phyloP scores from a whole-genome alignment of 2,329 filamentous ascomycete genomes.

The Talaromyces sp. region DNA sequence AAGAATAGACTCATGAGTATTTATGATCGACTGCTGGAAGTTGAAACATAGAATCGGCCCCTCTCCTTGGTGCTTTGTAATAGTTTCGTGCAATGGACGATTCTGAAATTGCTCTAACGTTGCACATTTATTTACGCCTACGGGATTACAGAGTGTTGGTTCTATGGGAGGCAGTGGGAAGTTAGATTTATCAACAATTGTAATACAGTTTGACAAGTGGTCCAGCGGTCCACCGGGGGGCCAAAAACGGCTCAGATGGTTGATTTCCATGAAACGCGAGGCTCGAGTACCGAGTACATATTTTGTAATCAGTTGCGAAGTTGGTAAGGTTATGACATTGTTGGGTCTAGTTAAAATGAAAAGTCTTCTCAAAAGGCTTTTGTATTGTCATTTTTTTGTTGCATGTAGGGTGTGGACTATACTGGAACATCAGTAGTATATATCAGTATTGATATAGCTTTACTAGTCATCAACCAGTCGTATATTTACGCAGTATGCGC shows the following conservation, averaged over 20 bases:
- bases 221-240: neutral
- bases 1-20: neutral
- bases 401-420: no score
- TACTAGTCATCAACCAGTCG: no score
- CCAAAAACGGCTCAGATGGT: neutral
- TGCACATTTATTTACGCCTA: neutral
- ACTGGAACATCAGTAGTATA: no score
- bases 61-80: neutral
- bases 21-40: neutral
- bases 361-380: no score
- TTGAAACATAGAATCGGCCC: neutral
- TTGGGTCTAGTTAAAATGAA: no score
- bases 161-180: no score
- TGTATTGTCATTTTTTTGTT: no score
- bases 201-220: neutral
- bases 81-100: neutral
- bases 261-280: neutral
- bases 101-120: neutral
- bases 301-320: neutral
- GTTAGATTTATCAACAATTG: no score
- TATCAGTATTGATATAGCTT: no score
- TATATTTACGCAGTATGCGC: no score
- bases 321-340: no score
- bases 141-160: no score
- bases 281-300: neutral